Evolutionary conservation across 208 protist genomes (phyloP).

Genomic region (Wallacemonas sp.): DNA sequence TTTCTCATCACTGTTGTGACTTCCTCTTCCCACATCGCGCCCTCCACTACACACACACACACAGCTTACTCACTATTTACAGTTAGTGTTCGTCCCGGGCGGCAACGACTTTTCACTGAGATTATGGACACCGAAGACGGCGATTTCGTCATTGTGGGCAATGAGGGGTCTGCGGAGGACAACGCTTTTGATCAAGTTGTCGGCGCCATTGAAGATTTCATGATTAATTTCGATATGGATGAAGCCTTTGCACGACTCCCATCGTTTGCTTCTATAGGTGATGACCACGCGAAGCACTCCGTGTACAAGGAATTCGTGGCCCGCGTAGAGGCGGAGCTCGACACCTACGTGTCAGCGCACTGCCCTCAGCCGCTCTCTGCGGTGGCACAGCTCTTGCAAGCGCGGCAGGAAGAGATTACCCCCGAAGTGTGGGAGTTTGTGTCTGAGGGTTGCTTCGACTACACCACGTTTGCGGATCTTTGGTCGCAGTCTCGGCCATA

Average conservation of each 20-base stretch:
- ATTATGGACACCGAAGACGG: conserved; percentile 79
- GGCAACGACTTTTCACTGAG: too few species aligned
- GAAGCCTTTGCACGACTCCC: conserved; percentile 40
- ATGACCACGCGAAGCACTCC: conserved; percentile 66
- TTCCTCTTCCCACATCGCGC: not conserved
- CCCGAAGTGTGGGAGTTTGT: conserved; percentile 86
- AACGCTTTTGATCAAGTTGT: conserved; percentile 69
- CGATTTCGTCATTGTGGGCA: conserved; percentile 69
- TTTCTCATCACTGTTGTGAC: not conserved
- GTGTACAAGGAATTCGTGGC: conserved; percentile 55
- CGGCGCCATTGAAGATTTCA: conserved; percentile 85
- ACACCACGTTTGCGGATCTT: conserved; percentile 58
- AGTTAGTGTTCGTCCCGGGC: not conserved
- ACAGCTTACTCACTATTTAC: not conserved
- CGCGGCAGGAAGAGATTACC: conserved; percentile 62
- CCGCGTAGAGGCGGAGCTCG: conserved; percentile 55
- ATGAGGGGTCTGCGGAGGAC: conserved; percentile 59
- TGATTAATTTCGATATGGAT: conserved; percentile 70
- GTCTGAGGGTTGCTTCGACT: conserved; percentile 83
- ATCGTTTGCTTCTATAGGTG: conserved; percentile 29
- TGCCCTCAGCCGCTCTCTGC: conserved; percentile 18
- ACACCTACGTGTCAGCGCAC: conserved; percentile 46
- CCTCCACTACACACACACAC: not conserved
- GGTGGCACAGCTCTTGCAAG: conserved; percentile 40
- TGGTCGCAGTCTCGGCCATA: conserved; percentile 46